A percentile compares a stretch with the other conserved stretches of the same genome.
Conservation (phyloP, 2,329 filamentous ascomycete species). For the Bipolaris victoriae region DNA sequence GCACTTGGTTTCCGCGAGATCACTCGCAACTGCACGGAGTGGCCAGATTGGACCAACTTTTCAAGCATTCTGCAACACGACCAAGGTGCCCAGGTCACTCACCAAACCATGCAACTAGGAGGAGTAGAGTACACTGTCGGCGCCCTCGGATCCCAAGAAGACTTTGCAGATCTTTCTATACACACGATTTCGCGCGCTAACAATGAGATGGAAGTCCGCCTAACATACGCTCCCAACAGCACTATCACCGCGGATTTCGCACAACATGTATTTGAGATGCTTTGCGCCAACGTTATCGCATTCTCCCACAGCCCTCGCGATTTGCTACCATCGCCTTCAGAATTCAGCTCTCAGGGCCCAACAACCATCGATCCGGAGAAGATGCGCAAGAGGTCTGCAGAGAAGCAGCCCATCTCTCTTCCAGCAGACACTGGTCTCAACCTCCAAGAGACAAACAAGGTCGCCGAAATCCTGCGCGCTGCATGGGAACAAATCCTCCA, state of each 20-base stretch:
- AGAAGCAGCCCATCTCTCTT: slow-evolving; percentile 32
- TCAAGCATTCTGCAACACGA: slow-evolving; percentile 45
- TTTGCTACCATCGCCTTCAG: slow-evolving; percentile 34
- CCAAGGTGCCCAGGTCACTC: slow-evolving; percentile 40
- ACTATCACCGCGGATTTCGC: slow-evolving; percentile 60
- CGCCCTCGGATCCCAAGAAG: slow-evolving; percentile 39
- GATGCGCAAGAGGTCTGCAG: slow-evolving; percentile 30
- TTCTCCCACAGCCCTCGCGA: slow-evolving; percentile 40
- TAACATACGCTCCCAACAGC: slow-evolving; percentile 44
- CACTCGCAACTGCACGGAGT: slow-evolving; percentile 44
- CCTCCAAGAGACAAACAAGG: slow-evolving; percentile 28
- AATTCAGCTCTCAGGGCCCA: slow-evolving; percentile 33
- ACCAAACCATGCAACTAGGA: slow-evolving; percentile 58
- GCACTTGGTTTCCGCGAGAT: slow-evolving; percentile 45
- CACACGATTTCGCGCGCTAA: slow-evolving; percentile 31
- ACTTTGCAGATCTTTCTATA: slow-evolving; percentile 45
- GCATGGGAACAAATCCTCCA: slow-evolving; percentile 43
- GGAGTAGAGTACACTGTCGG: slow-evolving; percentile 39
- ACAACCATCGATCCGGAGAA: slow-evolving; percentile 32
- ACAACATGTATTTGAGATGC: slow-evolving; percentile 55
- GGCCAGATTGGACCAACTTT: slow-evolving; percentile 48
- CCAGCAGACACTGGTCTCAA: slow-evolving; percentile 38
- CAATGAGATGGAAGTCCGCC: slow-evolving; percentile 35
- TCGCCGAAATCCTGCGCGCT: slow-evolving; percentile 34
- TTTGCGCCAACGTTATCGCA: slow-evolving; percentile 35